Evolutionary conservation across 768 basidiomycete genomes (phyloP), one percentile per base, ranked within the genome.

Genomic region (Boletus fagicola): DNA sequence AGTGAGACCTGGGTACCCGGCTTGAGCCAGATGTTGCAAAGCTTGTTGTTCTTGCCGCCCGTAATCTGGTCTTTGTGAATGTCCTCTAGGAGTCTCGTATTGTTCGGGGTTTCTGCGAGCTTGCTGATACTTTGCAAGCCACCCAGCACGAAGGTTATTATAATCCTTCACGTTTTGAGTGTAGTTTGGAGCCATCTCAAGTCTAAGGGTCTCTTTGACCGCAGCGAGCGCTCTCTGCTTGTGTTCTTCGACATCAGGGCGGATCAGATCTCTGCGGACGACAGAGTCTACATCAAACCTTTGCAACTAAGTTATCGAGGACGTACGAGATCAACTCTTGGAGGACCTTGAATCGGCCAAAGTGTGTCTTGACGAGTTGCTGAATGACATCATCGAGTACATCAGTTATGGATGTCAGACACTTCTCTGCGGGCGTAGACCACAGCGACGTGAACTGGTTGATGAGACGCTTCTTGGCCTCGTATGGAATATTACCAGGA

Each of bases 161-260:
- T 56, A 65, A 56, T 72, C 72, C 8, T 60, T 55, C 43, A 43
- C 11, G 40, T 74, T 76, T 53, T 71, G 74, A 6, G 79, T 82
- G 53, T 72, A 81, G 9, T 67, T 58, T 0, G 79, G 79, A 7
- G 59, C 35, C 2, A 36, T 58, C 65, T 84, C 83, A 5, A 80
- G 59, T 5, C 59, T 53, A 9, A 80, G 61, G 3, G 76, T 63
- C 44, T 75, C 70, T 20, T 60, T 62, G 15, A 83, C 53, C 24
- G 69, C 58, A 4, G 36, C 9, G 0, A 57, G 59, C 3, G 75
- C 65, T 6, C 52, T 61, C 1, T 38, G 57, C 39, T 70, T 71
- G 53, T 65, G 62, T 26, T 60, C 53, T n/a, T 72, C 66, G 15
- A 77, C 57, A 47, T 75, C 72, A 0, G 55, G 57, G 1, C 43